phyloP scores from a whole-genome alignment of 2,329 filamentous ascomycete genomes.

The Penicillium olsonii region DNA sequence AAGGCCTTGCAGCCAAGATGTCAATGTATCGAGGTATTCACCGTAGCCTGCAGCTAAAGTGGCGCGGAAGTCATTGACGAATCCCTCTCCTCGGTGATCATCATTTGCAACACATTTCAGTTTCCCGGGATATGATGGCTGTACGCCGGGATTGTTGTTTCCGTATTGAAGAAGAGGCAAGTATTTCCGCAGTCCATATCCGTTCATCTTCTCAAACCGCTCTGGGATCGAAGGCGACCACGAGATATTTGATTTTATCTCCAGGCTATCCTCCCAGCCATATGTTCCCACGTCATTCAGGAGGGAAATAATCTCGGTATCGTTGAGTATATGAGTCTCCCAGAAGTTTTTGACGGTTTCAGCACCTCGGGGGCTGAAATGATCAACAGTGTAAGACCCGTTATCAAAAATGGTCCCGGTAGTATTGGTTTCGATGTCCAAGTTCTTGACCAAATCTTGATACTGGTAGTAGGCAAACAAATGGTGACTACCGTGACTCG shows the following conservation, averaged over 20 bases:
- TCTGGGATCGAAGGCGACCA: conserved; percentile 40
- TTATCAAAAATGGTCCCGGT: conserved; percentile 32
- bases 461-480: conserved; percentile 23
- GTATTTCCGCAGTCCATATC: conserved; percentile 37
- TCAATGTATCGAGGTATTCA: conserved; percentile 35
- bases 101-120: conserved; percentile 16
- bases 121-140: conserved; percentile 8
- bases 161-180: conserved; percentile 36
- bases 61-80: conserved; percentile 25
- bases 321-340: conserved; percentile 40
- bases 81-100: conserved; percentile 20
- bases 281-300: conserved; percentile 39
- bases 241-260: conserved; percentile 34
- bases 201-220: conserved; percentile 32
- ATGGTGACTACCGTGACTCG: neutral
- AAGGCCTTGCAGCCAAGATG: conserved; percentile 34
- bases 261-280: conserved; percentile 31
- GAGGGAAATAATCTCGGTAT: conserved; percentile 30
- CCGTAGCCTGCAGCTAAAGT: conserved; percentile 27
- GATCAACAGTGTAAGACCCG: conserved; percentile 42
- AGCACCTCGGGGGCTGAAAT: conserved; percentile 43
- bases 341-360: conserved; percentile 39
- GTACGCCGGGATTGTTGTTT: conserved; percentile 18
- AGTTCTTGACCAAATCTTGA: conserved; percentile 20
- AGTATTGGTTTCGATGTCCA: conserved; percentile 26